phyloP scores from a whole-genome alignment of 2,329 filamentous ascomycete genomes.

The Akanthomyces lecanii region DNA sequence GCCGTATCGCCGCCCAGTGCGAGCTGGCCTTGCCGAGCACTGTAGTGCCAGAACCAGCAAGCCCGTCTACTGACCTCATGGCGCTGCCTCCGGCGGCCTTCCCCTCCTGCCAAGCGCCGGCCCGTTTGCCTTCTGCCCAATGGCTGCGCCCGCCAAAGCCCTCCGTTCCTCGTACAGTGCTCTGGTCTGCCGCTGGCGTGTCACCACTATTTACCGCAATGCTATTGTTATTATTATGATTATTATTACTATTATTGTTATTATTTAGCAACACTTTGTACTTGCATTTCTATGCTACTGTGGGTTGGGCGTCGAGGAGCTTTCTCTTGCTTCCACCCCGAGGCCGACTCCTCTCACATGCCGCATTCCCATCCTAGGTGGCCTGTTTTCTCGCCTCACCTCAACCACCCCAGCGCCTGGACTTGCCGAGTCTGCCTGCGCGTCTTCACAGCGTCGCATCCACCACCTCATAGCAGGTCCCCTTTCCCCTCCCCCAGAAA shows the following conservation, averaged over 20 bases:
- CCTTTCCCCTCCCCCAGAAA: neutral
- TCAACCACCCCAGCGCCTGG: neutral
- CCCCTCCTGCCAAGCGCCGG: conserved; percentile 4
- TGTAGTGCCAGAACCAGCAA: neutral
- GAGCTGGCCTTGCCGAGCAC: neutral
- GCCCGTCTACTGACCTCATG: neutral
- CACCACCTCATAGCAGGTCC: neutral
- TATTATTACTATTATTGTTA: too few species aligned
- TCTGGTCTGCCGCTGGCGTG: too few species aligned
- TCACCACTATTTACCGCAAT: neutral
- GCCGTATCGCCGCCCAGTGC: conserved; percentile 10
- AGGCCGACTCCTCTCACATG: conserved; percentile 6
- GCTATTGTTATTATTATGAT: too few species aligned
- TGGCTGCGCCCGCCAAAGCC: neutral
- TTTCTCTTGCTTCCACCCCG: neutral
- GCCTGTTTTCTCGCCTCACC: conserved; percentile 11
- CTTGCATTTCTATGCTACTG: too few species aligned
- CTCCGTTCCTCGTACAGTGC: neutral
- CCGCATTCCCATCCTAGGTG: neutral
- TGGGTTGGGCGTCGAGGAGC: too few species aligned
- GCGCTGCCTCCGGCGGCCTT: too few species aligned
- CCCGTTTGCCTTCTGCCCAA: neutral
- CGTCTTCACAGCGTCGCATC: neutral
- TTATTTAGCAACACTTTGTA: too few species aligned
- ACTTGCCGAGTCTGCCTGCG: neutral